These are phyloP conservation scores for Paecilomyces dactylethromorphus DNA, from an alignment of 2,329 filamentous ascomycete species.

Conservation along the genomic window DNA sequence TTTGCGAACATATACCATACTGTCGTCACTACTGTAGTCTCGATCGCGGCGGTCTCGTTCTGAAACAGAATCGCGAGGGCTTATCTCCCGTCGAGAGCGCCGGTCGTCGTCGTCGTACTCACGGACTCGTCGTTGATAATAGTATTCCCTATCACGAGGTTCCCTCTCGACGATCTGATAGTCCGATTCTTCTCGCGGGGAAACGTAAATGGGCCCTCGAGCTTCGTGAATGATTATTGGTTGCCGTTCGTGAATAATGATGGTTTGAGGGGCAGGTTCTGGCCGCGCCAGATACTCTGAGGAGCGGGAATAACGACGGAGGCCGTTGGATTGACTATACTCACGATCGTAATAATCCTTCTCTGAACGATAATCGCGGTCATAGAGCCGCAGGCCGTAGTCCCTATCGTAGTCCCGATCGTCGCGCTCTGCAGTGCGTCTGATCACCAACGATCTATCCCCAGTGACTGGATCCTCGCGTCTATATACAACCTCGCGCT, in stretches of 20 bases:
- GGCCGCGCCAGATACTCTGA: slow-evolving; percentile 47
- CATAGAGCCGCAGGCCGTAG: slow-evolving; percentile 39
- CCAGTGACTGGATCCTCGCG: slow-evolving; percentile 23
- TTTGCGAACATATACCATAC: slow-evolving; percentile 54
- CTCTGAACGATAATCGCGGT: slow-evolving; percentile 36
- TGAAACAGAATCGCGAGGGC: slow-evolving; percentile 48
- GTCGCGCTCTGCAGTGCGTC: slow-evolving; percentile 40
- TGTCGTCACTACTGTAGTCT: slow-evolving; percentile 54
- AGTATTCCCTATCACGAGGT: slow-evolving; percentile 54
- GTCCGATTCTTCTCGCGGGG: slow-evolving; percentile 47
- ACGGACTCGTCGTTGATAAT: slow-evolving; percentile 52
- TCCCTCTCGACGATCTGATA: slow-evolving; percentile 47
- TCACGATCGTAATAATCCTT: slow-evolving; percentile 41
- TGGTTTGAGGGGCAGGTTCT: slow-evolving; percentile 36
- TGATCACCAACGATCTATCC: slow-evolving; percentile 39
- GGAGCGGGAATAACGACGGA: slow-evolving; percentile 47
- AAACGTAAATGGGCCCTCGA: slow-evolving; percentile 44
- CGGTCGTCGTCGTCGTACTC: slow-evolving; percentile 49
- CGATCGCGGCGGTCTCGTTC: slow-evolving; percentile 38
- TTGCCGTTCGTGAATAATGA: slow-evolving; percentile 48
- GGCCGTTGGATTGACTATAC: slow-evolving; percentile 33
- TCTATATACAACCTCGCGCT: slow-evolving; percentile 26
- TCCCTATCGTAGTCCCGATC: slow-evolving; percentile 46
- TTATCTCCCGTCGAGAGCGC: slow-evolving; percentile 39
- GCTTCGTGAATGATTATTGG: slow-evolving; percentile 52